These are phyloP conservation scores for Mediolabrus comicus DNA, from an alignment of 108 stramenopile species.

Conservation along the genomic window DNA sequence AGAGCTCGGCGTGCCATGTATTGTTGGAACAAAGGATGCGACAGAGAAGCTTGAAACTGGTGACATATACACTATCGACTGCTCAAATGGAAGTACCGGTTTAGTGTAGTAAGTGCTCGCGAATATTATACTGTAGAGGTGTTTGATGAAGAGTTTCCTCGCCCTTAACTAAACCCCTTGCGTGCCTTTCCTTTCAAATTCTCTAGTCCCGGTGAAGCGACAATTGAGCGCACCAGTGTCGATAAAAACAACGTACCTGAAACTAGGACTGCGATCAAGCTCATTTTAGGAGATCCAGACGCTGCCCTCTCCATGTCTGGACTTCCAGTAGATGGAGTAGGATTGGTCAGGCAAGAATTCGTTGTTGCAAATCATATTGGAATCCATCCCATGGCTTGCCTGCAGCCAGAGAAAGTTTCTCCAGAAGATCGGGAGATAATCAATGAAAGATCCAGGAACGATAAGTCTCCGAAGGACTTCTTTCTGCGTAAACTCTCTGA, in stretches of 20 bases:
- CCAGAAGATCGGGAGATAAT: slow-evolving; percentile 29
- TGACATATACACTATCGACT: slow-evolving; percentile 40
- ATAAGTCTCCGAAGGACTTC: slow-evolving; percentile 40
- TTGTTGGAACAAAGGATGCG: slow-evolving; percentile 48
- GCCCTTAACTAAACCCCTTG: background rate
- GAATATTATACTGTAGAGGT: background rate
- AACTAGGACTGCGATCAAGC: slow-evolving; percentile 47
- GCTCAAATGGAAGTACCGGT: slow-evolving; percentile 28
- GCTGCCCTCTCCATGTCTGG: slow-evolving; percentile 30
- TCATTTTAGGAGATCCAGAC: slow-evolving; percentile 52
- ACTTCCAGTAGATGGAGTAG: slow-evolving; percentile 44
- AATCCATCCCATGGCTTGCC: slow-evolving; percentile 41
- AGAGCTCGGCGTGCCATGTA: slow-evolving; percentile 52
- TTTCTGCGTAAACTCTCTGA: slow-evolving; percentile 33
- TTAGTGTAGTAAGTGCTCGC: slow-evolving; percentile 10
- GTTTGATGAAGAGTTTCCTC: background rate
- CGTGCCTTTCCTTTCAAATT: background rate
- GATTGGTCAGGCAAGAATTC: slow-evolving; percentile 40
- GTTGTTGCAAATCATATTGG: slow-evolving; percentile 42
- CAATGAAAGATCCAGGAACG: slow-evolving; percentile 30
- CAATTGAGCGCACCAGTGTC: slow-evolving; percentile 29
- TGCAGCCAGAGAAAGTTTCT: slow-evolving; percentile 32
- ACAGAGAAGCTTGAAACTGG: slow-evolving; percentile 48
- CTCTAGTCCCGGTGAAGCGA: slow-evolving; percentile 8
- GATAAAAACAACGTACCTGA: slow-evolving; percentile 27